Evolutionary conservation across 2,329 filamentous ascomycete species (phyloP).

Genomic region (Talaromyces atroroseus): DNA sequence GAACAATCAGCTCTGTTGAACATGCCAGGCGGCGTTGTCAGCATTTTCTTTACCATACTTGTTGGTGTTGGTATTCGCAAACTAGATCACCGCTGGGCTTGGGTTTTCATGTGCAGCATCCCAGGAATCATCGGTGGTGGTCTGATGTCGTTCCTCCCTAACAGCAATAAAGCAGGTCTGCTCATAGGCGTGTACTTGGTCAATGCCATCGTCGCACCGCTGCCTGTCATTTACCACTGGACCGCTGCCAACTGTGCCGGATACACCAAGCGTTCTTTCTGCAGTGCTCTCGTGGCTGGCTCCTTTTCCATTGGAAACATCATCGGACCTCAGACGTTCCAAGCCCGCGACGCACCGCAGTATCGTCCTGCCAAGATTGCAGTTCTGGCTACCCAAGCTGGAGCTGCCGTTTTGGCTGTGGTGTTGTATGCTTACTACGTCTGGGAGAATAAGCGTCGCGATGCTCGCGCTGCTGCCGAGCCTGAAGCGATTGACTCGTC

Average conservation of each 20-base stretch:
- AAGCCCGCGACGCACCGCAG: conserved; percentile 38
- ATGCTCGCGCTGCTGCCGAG: conserved; percentile 12
- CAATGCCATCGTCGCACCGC: conserved; percentile 39
- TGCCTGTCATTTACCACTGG: conserved; percentile 45
- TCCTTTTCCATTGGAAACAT: conserved; percentile 43
- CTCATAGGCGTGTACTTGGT: conserved; percentile 43
- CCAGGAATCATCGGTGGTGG: conserved; percentile 44
- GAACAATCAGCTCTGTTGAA: conserved; percentile 42
- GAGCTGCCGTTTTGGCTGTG: conserved; percentile 24
- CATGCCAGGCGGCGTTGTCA: conserved; percentile 40
- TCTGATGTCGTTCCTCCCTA: conserved; percentile 31
- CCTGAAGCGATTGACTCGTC: conserved; percentile 14
- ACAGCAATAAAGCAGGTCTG: conserved; percentile 37
- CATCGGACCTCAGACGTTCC: conserved; percentile 44
- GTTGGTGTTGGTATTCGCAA: conserved; percentile 37
- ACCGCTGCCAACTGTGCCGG: conserved; percentile 46
- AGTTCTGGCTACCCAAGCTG: conserved; percentile 34
- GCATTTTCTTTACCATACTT: conserved; percentile 37
- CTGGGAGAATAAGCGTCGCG: conserved; percentile 28
- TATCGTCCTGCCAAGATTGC: conserved; percentile 39
- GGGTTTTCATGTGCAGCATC: conserved; percentile 41
- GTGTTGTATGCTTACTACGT: conserved; percentile 26
- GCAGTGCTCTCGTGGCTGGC: conserved; percentile 43
- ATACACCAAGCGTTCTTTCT: conserved; percentile 47
- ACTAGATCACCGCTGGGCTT: conserved; percentile 36